These are phyloP conservation scores for Globisporangium nagaii DNA, from an alignment of 352 stramenopile species.

Conservation along the genomic window DNA sequence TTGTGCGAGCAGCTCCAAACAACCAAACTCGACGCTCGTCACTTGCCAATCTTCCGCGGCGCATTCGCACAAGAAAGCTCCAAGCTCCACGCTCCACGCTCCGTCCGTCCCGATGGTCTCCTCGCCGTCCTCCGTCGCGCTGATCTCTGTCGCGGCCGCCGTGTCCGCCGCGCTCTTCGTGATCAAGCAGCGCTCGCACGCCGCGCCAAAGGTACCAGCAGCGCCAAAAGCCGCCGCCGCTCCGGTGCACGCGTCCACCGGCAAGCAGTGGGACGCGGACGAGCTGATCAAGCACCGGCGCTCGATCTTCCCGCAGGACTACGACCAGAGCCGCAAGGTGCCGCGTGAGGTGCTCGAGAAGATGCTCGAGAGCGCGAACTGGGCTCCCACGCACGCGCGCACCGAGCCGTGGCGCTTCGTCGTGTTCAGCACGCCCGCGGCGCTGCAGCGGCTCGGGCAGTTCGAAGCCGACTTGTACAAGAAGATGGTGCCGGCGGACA, in stretches of 20 bases:
- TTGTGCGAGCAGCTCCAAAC: no score
- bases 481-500: constrained; percentile 47
- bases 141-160: constrained; percentile 25
- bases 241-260: constrained; percentile 15
- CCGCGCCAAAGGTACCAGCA: constrained; percentile 6
- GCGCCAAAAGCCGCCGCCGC: constrained; percentile 8
- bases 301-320: constrained; percentile 69
- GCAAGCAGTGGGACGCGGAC: constrained; percentile 57
- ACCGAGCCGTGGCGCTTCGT: constrained; percentile 83
- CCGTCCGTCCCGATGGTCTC: constrained; percentile 16
- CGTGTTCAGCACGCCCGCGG: constrained; percentile 53
- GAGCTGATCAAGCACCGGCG: constrained; percentile 71
- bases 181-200: constrained; percentile 23
- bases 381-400: constrained; percentile 69
- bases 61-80: not conserved
- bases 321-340: constrained; percentile 45
- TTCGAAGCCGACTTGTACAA: constrained; percentile 70
- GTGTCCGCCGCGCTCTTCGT: constrained; percentile 31
- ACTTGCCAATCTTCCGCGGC: not conserved
- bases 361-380: constrained; percentile 76
- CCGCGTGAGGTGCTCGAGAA: constrained; percentile 56
- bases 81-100: no score
- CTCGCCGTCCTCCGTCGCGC: constrained; percentile 15
- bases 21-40: not conserved
- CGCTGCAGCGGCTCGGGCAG: constrained; percentile 46